Evolutionary conservation across 495 filamentous ascomycete species (phyloP), one percentile per base, ranked within the genome.

Genomic region (Hyaloscypha finlandica): DNA sequence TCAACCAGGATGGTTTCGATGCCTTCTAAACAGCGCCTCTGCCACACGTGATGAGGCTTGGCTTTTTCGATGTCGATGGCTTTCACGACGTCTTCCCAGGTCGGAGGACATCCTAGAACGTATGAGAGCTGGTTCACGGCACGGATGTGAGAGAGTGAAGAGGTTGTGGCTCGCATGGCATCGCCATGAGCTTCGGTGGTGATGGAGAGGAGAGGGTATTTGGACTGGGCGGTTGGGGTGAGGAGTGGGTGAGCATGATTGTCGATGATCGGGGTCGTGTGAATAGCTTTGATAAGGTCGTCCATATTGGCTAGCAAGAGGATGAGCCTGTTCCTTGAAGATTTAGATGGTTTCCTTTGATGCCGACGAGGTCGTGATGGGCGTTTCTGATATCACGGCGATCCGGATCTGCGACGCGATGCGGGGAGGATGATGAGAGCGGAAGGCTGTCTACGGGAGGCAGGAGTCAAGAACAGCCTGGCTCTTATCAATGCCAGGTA

Each of bases 1-100:
- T 96, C 93, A 25, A 97, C 81, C 0, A 97, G 81, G 8, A 94
- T 78, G 2, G 85, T 85, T 71, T 94, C 86, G n/a, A 89, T 91
- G 48, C 92, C 92, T 8, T 86, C 75, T 20, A 96, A 81, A 71
- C 92, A 94, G 63, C 80, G 78, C 53, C 75, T 84, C 14, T 85
- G 74, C 78, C 92, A 86, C 22, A 77, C 85, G 12, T 85, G 76
- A 65, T 86, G 83, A 54, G 86, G 80, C 16, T 85, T 80, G 57
- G 81, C 72, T 31, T 85, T 81, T 70, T 84, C 83, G 42, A 78
- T 73, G 59, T 86, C 75, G 52, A 91, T 84, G 6, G 84, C 83
- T 11, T 81, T 78, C 69, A 87, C 85, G 19, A 94, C 84, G 5
- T 84, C 83, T 30, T 89, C 83, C 85, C 88, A 91, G 6, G 80